Base-by-base conservation (phyloP, 257 asterid species). In the Lycium ferocissimum region DNA sequence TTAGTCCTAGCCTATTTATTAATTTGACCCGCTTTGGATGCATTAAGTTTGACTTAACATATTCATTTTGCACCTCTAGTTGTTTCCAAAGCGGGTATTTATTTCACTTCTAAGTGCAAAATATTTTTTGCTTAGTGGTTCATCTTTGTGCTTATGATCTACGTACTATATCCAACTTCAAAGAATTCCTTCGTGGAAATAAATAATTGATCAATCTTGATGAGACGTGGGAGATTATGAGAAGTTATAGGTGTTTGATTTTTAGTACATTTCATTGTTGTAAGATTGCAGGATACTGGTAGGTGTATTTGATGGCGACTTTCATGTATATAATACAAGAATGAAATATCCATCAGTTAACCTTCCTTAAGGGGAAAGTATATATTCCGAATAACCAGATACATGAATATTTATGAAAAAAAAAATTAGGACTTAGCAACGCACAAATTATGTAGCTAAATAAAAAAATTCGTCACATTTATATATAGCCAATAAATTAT, bases 291-390 rank as follows among this genome's bases (percentile, higher is more conserved):
- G 85, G 66, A 82, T 51, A 40, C 37, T 62, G 4, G 49, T 85
- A 22, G 62, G 62, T 86, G 81, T 79, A 37, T 81, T 20, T 78
- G 91, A 89, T 5, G 75, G 83, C 38, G 90, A 89, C 91, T 11
- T 66, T n/a, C 61, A 15, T 81, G 14, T 47, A 80, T 71, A 43
- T 82, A 83, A 80, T 75, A 83, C 38, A 61, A n/a, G 81, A 10
- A n/a, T 26, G 47, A 22, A 75, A 69, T 45, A 35, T 62, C 14
- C 56, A 81, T 17, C 45, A 81, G 33, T 59, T 85, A 73, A n/a
- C 88, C 56, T 85, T 87, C 89, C 90, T 86, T 86, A 61, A 59
- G 89, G 90, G 86, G 83, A 86, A 87, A 86, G 89, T 85, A 63
- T 86, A 10, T 40, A 80, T 45, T 61, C 33, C n/a, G 49, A 56